phyloP scores from a whole-genome alignment of 2,329 filamentous ascomycete species.

The Samsoniella hepiali region DNA sequence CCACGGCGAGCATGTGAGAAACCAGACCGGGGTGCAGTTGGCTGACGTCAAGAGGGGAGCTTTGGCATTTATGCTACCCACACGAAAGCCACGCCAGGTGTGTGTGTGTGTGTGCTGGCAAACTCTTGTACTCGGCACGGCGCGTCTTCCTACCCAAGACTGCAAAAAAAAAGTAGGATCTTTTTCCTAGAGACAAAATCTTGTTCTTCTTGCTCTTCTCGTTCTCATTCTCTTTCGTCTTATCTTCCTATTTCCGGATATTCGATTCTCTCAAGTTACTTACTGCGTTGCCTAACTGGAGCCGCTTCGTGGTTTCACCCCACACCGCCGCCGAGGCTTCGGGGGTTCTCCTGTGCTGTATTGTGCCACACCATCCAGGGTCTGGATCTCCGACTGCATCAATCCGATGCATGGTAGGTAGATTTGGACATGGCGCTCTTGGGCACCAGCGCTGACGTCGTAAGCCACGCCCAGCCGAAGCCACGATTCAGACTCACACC shows the following conservation, averaged over 20 bases:
- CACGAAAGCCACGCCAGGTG: not conserved
- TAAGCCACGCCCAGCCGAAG: not conserved
- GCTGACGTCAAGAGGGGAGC: conserved; percentile 9
- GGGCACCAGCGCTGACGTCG: not conserved
- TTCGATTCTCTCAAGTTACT: no score
- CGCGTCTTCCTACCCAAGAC: not conserved
- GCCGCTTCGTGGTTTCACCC: not conserved
- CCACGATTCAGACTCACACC: not conserved
- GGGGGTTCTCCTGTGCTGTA: not conserved
- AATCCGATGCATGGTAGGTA: not conserved
- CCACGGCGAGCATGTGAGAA: conserved; percentile 15
- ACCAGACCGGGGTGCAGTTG: not conserved
- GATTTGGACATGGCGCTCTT: not conserved
- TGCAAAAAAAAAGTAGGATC: no score
- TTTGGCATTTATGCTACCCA: not conserved
- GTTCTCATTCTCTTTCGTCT: no score
- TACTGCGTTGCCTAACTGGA: no score
- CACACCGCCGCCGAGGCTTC: not conserved
- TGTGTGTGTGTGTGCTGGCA: not conserved
- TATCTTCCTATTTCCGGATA: no score
- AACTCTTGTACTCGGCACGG: not conserved
- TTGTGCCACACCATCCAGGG: not conserved
- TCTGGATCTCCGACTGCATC: conserved; percentile 3
- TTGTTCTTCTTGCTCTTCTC: no score
- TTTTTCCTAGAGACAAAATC: no score